These are phyloP conservation scores for Phytopythium helicoides DNA, from an alignment of 352 stramenopile genomes.

Conservation along the genomic window DNA sequence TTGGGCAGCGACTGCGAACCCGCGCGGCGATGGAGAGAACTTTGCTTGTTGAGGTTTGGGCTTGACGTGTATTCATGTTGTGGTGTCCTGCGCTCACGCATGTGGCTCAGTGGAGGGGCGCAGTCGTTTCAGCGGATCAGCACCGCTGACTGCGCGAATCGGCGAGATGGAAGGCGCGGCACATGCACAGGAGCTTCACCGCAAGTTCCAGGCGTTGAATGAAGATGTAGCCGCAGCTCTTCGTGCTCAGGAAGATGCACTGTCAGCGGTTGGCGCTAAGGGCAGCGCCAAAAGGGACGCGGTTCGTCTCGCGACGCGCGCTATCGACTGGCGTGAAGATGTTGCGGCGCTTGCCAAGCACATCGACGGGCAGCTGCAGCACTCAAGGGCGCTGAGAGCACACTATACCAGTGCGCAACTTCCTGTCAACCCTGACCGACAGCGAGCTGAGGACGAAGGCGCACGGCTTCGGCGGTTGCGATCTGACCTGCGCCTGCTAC, in stretches of 20 bases:
- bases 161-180: constrained; percentile 42
- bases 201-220: constrained; percentile 72
- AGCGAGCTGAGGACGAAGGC: constrained; percentile 49
- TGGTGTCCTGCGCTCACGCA: too few relatives aligned
- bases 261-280: constrained; percentile 14
- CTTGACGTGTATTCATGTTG: too few relatives aligned
- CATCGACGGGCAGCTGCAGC: constrained; percentile 69
- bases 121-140: neutral
- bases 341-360: constrained; percentile 68
- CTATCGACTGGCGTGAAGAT: constrained; percentile 70
- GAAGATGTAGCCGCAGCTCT: constrained; percentile 62
- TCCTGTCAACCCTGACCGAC: constrained; percentile 27
- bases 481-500: constrained; percentile 62
- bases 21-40: neutral
- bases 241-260: constrained; percentile 46
- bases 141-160: too few relatives aligned
- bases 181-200: constrained; percentile 65
- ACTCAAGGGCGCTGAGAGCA: constrained; percentile 56
- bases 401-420: constrained; percentile 56
- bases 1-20: neutral
- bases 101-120: neutral
- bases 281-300: constrained; percentile 37
- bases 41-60: too few relatives aligned
- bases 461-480: constrained; percentile 48
- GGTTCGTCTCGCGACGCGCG: constrained; percentile 45